These are phyloP conservation scores for Meira miltonrushii DNA, from an alignment of 1,284 basidiomycete genomes.

Conservation along the genomic window DNA sequence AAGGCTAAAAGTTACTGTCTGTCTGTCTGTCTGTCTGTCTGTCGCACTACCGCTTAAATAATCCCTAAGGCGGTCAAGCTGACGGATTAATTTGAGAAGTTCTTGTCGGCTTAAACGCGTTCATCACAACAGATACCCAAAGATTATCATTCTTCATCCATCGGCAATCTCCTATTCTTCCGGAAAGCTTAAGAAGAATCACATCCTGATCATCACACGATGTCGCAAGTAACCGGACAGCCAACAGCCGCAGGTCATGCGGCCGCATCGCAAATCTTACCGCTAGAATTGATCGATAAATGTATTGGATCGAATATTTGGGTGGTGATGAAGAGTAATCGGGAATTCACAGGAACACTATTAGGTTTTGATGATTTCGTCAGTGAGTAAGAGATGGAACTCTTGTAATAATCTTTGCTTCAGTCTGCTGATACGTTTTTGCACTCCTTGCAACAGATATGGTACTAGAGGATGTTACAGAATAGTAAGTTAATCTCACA, in stretches of 20 bases:
- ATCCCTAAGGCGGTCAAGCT: too few relatives aligned
- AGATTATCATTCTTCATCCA: too few relatives aligned
- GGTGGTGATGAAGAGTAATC: slow-evolving; percentile 52
- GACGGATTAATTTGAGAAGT: too few relatives aligned
- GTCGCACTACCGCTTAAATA: too few relatives aligned
- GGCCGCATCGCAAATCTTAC: slow-evolving; percentile 39
- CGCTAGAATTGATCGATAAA: slow-evolving; percentile 52
- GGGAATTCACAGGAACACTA: slow-evolving; percentile 71
- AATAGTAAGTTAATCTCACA: slow-evolving; percentile 65
- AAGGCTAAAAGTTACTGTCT: too few relatives aligned
- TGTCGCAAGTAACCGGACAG: neutral
- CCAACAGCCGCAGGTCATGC: slow-evolving; percentile 16
- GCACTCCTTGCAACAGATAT: slow-evolving; percentile 64
- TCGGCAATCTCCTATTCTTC: too few relatives aligned
- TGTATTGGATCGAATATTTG: slow-evolving; percentile 53
- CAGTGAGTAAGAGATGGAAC: slow-evolving; percentile 72
- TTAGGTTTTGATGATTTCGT: slow-evolving; percentile 98
- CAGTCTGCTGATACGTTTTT: neutral
- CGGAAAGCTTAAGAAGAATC: too few relatives aligned
- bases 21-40: too few relatives aligned
- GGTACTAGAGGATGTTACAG: slow-evolving; percentile 94
- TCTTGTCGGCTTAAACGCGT: too few relatives aligned
- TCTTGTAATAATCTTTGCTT: neutral
- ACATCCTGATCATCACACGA: neutral
- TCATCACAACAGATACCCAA: too few relatives aligned